phyloP scores from a whole-genome alignment of 1,139 yeast species.

The Taphrina communis region DNA sequence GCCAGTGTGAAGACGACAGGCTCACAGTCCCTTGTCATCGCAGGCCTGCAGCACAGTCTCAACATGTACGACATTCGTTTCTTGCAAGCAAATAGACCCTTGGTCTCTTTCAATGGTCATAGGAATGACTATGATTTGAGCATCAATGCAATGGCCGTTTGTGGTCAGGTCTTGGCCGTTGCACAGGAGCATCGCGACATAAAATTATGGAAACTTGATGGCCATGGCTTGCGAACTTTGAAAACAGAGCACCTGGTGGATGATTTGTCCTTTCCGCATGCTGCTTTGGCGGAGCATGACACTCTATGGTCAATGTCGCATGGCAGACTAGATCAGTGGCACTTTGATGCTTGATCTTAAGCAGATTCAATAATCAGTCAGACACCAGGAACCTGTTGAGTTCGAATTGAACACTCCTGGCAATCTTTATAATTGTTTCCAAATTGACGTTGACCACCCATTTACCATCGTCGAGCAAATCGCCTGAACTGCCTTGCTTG shows the following conservation, averaged over 20 bases:
- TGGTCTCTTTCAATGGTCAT: slow-evolving; percentile 26
- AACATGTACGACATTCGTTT: slow-evolving; percentile 38
- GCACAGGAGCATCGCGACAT: slow-evolving; percentile 23
- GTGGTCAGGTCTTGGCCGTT: slow-evolving; percentile 18
- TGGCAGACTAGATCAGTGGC: slow-evolving; percentile 26
- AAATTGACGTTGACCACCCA: slow-evolving; percentile 70
- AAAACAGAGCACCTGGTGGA: slow-evolving; percentile 3
- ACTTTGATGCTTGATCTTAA: not conserved
- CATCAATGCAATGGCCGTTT: slow-evolving; percentile 17
- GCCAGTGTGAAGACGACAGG: slow-evolving; percentile 1
- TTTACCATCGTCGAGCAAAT: slow-evolving; percentile 65
- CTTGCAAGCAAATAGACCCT: slow-evolving; percentile 10
- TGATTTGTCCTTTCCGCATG: slow-evolving; percentile 4
- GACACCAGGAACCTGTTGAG: slow-evolving; percentile 58
- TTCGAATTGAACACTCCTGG: slow-evolving; percentile 63
- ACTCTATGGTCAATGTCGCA: slow-evolving; percentile 35
- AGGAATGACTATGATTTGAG: slow-evolving; percentile 34
- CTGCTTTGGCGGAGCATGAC: slow-evolving; percentile 14
- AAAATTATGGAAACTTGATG: slow-evolving; percentile 24
- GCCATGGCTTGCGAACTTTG: not conserved
- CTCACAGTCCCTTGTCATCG: slow-evolving; percentile 27
- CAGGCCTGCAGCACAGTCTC: slow-evolving; percentile 29
- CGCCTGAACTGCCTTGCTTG: slow-evolving; percentile 56
- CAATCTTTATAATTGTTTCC: slow-evolving; percentile 59
- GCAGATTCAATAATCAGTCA: slow-evolving; percentile 22